phyloP scores from a whole-genome alignment of 805 yeast species.

The Saccharomycopsis fodiens region DNA sequence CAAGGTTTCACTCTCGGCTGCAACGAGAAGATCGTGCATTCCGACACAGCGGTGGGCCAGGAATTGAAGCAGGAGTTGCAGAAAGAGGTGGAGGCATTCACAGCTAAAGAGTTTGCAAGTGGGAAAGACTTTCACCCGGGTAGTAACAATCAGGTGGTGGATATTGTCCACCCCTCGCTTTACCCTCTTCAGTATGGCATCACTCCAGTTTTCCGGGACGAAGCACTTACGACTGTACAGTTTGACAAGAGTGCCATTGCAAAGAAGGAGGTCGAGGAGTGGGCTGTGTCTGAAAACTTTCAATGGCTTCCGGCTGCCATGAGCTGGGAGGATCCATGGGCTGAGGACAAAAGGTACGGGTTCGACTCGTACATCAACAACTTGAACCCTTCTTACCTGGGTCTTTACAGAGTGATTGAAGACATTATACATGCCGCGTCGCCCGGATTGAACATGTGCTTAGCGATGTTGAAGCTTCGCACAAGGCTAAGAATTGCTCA shows the following conservation, averaged over 20 bases:
- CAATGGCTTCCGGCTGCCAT: slow-evolving; percentile 34
- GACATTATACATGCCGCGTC: slow-evolving; percentile 26
- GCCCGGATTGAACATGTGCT: slow-evolving; percentile 29
- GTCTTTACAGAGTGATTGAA: slow-evolving; percentile 28
- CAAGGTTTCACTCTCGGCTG: slow-evolving; percentile 21
- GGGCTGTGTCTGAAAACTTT: slow-evolving; percentile 24
- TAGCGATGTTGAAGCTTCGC: slow-evolving; percentile 14
- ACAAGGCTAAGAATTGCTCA: slow-evolving; percentile 19
- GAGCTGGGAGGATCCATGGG: neutral
- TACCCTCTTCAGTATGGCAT: slow-evolving; percentile 30
- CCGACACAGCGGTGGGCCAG: slow-evolving; percentile 22
- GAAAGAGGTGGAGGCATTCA: slow-evolving; percentile 8
- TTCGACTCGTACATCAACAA: slow-evolving; percentile 35
- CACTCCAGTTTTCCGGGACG: slow-evolving; percentile 22
- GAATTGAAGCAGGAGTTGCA: slow-evolving; percentile 18
- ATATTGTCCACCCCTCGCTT: slow-evolving; percentile 36
- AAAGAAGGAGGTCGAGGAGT: neutral
- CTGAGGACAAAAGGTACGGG: slow-evolving; percentile 17
- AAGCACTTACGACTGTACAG: neutral
- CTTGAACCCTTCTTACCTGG: slow-evolving; percentile 29
- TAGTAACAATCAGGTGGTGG: slow-evolving; percentile 31
- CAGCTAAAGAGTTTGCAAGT: slow-evolving; percentile 18
- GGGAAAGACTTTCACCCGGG: slow-evolving; percentile 33
- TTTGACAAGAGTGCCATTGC: neutral
- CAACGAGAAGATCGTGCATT: slow-evolving; percentile 24